Evolutionary conservation across 2,329 filamentous ascomycete species (phyloP).

Genomic region (Diaporthe citrichinensis): DNA sequence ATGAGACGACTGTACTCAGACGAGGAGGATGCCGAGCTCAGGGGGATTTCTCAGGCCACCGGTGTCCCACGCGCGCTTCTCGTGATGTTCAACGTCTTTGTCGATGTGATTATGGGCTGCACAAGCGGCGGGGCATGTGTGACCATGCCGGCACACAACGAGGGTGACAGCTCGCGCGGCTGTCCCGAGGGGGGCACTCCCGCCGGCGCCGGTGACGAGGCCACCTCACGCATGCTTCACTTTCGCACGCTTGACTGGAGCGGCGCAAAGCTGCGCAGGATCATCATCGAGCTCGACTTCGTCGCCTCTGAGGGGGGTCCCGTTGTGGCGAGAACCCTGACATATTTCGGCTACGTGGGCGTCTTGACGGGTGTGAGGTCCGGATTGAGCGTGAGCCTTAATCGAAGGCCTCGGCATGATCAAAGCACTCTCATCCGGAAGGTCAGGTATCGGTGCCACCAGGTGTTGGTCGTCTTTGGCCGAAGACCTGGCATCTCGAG

Average conservation of each 20-base stretch:
- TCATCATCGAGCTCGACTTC: not conserved
- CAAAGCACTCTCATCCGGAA: not conserved
- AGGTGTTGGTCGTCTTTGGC: not conserved
- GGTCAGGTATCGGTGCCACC: not conserved
- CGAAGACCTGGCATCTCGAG: not conserved
- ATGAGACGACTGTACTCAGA: not conserved
- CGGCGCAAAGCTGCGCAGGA: not conserved
- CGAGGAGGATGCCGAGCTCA: not conserved
- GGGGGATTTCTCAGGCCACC: not conserved
- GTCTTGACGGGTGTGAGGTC: not conserved
- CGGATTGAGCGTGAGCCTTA: not conserved
- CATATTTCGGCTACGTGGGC: not conserved
- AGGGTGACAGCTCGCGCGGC: not conserved
- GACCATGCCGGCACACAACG: not conserved
- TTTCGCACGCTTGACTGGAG: not conserved
- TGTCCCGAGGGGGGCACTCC: not conserved
- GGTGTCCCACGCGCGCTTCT: not conserved
- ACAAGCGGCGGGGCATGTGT: not conserved
- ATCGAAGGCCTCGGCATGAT: not conserved
- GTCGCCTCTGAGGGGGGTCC: not conserved
- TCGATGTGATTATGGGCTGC: not conserved
- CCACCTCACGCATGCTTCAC: not conserved
- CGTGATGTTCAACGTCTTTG: not conserved
- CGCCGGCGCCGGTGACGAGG: not conserved
- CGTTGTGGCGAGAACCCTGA: not conserved